These are phyloP conservation scores for Elaeis guineensis DNA, from an alignment of 176 grass and related monocot genomes.

Conservation along the genomic window DNA sequence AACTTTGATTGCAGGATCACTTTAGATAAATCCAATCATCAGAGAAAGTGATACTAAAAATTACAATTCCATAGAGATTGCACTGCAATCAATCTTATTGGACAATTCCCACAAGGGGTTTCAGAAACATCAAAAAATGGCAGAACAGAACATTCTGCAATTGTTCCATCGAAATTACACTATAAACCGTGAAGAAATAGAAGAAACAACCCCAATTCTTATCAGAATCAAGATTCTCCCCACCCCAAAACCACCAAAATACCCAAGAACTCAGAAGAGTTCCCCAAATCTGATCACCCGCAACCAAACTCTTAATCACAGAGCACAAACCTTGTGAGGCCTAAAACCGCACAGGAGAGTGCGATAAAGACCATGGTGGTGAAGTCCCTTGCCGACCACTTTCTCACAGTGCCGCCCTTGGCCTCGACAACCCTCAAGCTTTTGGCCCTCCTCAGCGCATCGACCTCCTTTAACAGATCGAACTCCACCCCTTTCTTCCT, in stretches of 20 bases:
- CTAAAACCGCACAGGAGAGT: constrained; percentile 56
- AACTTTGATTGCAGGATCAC: too few species aligned
- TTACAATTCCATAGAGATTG: too few species aligned
- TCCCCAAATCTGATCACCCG: background rate
- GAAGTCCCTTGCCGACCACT: constrained; percentile 64
- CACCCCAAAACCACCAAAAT: background rate
- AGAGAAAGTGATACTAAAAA: too few species aligned
- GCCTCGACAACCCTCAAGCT: constrained; percentile 68
- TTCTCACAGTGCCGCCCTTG: constrained; percentile 39
- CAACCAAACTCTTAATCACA: constrained; percentile 29
- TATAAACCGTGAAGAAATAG: background rate
- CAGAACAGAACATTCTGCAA: constrained; percentile 76
- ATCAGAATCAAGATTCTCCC: background rate
- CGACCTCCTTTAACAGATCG: constrained; percentile 93
- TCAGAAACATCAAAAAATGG: constrained; percentile 3
- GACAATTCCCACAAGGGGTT: too few species aligned
- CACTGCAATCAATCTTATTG: too few species aligned
- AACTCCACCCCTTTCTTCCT: constrained; percentile 71
- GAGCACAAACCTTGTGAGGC: constrained; percentile 69
- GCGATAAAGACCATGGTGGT: constrained; percentile 39
- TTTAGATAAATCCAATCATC: too few species aligned
- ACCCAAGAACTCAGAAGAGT: background rate
- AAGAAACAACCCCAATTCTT: constrained; percentile 7
- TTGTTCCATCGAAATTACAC: background rate
- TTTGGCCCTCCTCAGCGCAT: constrained; percentile 82